These are phyloP conservation scores for Magnaporthiopsis poae DNA, from an alignment of 2,329 filamentous ascomycete genomes.

Conservation along the genomic window DNA sequence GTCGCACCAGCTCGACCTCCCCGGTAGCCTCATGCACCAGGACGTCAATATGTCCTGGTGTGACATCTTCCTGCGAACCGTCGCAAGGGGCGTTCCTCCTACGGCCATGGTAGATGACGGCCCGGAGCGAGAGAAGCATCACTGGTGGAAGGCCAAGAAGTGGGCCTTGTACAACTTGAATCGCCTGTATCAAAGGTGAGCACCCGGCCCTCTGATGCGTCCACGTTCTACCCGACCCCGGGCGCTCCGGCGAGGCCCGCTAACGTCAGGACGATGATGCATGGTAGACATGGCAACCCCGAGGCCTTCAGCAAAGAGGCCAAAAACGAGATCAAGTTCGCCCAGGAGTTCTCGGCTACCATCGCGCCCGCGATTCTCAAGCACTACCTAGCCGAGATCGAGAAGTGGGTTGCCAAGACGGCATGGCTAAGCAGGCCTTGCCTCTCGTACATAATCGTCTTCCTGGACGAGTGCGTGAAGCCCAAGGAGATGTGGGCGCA, in stretches of 20 bases:
- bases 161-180: slow-evolving; percentile 98
- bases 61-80: slow-evolving; percentile 82
- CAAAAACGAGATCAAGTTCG: slow-evolving; percentile 69
- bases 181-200: slow-evolving; percentile 55
- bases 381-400: slow-evolving; percentile 85
- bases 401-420: slow-evolving; percentile 93
- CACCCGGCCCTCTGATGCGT: background rate
- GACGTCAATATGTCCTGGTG: slow-evolving; percentile 89
- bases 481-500: slow-evolving; percentile 95
- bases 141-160: slow-evolving; percentile 99
- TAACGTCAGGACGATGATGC: background rate
- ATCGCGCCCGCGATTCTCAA: slow-evolving; percentile 95
- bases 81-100: slow-evolving; percentile 73
- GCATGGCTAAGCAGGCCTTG: slow-evolving; percentile 91
- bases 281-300: slow-evolving; percentile 74
- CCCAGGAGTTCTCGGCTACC: slow-evolving; percentile 80
- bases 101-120: slow-evolving; percentile 68
- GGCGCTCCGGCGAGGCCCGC: background rate
- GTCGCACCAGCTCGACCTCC: slow-evolving; percentile 65
- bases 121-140: slow-evolving; percentile 80
- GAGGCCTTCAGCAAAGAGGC: slow-evolving; percentile 62
- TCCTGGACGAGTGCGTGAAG: slow-evolving; percentile 92
- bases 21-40: slow-evolving; percentile 65
- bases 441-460: slow-evolving; percentile 85
- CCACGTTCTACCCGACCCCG: background rate